These are phyloP conservation scores for Hymenoscyphus fraxineus DNA, from an alignment of 2,329 filamentous ascomycete genomes.

Conservation along the genomic window DNA sequence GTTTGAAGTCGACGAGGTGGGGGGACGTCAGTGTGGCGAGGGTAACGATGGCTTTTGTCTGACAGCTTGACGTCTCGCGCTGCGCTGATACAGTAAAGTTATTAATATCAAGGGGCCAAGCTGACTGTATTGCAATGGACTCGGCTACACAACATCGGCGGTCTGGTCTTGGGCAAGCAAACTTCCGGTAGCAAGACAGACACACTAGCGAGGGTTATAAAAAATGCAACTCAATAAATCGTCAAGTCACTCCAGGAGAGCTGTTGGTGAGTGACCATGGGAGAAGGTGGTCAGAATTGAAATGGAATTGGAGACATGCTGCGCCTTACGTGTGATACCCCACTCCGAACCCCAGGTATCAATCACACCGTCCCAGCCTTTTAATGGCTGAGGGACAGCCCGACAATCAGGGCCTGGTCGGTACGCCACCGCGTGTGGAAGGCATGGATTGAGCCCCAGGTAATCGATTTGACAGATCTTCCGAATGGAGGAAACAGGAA, in stretches of 20 bases:
- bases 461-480: not conserved
- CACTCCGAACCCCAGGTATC: not conserved
- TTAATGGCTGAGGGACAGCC: not conserved
- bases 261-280: not conserved
- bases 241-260: not conserved
- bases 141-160: not conserved
- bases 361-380: not conserved
- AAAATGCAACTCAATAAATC: not conserved
- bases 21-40: not conserved
- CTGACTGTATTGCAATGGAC: not conserved
- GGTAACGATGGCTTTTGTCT: conserved; percentile 1
- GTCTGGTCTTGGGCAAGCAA: not conserved
- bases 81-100: not conserved
- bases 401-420: not conserved
- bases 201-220: not conserved
- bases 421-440: not conserved
- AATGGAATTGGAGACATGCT: not conserved
- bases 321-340: not conserved
- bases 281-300: not conserved
- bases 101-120: not conserved
- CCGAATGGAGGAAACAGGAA: not conserved
- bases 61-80: not conserved
- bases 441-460: not conserved
- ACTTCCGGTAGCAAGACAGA: not conserved
- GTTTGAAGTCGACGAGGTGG: not conserved